These are phyloP conservation scores for Striga asiatica DNA, from an alignment of 257 asterid genomes.

Conservation along the genomic window DNA sequence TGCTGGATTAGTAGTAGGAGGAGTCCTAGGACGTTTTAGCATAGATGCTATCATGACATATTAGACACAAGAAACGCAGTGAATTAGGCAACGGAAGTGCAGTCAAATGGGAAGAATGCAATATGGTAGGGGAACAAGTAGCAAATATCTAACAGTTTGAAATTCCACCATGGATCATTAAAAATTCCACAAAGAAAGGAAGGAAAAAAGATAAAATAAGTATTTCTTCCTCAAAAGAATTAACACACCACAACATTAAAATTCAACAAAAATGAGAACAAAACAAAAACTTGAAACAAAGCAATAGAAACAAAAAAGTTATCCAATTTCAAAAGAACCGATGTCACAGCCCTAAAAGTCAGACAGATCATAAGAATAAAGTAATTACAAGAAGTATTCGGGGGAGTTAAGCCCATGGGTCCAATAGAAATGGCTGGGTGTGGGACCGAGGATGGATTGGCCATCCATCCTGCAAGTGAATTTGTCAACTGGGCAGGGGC, in stretches of 20 bases:
- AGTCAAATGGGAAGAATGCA: conserved; percentile 10
- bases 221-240: no score
- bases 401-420: conserved; percentile 35
- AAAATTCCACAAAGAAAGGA: no score
- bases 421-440: conserved; percentile 35
- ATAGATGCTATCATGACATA: conserved; percentile 27
- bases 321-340: neutral
- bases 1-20: conserved; percentile 40
- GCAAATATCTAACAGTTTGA: no score
- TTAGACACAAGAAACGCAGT: conserved; percentile 17
- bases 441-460: conserved; percentile 27
- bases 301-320: neutral
- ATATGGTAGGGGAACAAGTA: neutral
- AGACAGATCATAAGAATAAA: neutral
- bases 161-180: no score
- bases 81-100: conserved; percentile 12
- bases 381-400: conserved; percentile 34
- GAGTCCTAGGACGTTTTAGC: conserved; percentile 49
- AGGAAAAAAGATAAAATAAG: neutral
- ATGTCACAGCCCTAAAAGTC: no score
- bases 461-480: conserved; percentile 50
- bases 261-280: no score
- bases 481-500: conserved; percentile 26
- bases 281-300: no score
- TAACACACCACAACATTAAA: neutral